Conservation (phyloP, 108 stramenopile species). For the Cyclotella choctawhatcheeana region DNA sequence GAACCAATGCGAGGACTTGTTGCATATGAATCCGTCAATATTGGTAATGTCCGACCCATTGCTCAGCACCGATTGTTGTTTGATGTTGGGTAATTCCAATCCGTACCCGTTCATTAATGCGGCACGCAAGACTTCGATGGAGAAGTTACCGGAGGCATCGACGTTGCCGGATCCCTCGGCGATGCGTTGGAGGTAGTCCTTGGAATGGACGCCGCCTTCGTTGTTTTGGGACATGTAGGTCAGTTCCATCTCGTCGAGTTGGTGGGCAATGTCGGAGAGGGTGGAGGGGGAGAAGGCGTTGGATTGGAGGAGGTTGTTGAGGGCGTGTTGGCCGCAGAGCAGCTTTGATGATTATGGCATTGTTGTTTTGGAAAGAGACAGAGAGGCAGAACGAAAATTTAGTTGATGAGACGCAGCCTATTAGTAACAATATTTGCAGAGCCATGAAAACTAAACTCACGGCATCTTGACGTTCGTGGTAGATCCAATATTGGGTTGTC, state of each 20-base stretch:
- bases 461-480: constrained; percentile 91
- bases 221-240: constrained; percentile 80
- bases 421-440: too few species aligned
- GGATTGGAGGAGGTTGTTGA: constrained; percentile 89
- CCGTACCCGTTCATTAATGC: constrained; percentile 55
- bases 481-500: constrained; percentile 68
- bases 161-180: constrained; percentile 81
- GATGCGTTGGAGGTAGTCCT: constrained; percentile 72
- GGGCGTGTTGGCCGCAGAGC: constrained; percentile 92
- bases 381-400: neutral
- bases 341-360: neutral
- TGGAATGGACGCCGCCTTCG: constrained; percentile 69
- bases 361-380: neutral
- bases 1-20: constrained; percentile 86
- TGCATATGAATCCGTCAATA: constrained; percentile 81
- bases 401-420: neutral
- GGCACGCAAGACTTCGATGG: constrained; percentile 78
- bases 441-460: too few species aligned
- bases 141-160: constrained; percentile 83
- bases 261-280: constrained; percentile 79
- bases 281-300: constrained; percentile 64
- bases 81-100: constrained; percentile 60
- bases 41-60: constrained; percentile 69
- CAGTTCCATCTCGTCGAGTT: constrained; percentile 87
- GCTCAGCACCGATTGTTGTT: constrained; percentile 46